These are phyloP conservation scores for Hemisphaericaspora xylanilytica DNA, from an alignment of 1,139 yeast species.

Conservation along the genomic window DNA sequence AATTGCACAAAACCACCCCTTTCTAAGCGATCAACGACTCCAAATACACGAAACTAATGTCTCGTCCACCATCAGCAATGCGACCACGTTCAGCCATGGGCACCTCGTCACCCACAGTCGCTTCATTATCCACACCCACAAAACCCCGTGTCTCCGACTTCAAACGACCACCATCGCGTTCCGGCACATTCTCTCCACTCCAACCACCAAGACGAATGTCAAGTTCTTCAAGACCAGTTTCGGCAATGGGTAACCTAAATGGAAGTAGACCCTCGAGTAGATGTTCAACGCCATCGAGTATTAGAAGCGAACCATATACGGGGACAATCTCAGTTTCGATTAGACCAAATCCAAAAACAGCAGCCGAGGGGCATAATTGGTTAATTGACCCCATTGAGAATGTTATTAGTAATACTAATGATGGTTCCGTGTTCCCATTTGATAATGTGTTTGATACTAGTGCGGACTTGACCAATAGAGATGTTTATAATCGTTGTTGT, in stretches of 20 bases:
- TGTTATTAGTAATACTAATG: conserved; percentile 48
- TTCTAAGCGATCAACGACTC: not conserved
- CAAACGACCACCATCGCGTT: conserved; percentile 23
- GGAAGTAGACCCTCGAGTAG: conserved; percentile 2
- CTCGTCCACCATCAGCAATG: not conserved
- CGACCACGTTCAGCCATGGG: conserved; percentile 9
- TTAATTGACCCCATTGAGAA: conserved; percentile 35
- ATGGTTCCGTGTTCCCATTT: conserved; percentile 58
- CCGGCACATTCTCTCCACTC: conserved; percentile 10
- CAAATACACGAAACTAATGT: no score
- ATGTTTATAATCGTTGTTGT: conserved; percentile 63
- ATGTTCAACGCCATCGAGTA: conserved; percentile 10
- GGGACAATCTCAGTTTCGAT: conserved; percentile 53
- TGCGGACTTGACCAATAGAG: conserved; percentile 43
- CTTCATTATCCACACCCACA: conserved; percentile 18
- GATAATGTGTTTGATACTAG: conserved; percentile 69
- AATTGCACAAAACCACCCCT: not conserved
- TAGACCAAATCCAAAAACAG: conserved; percentile 50
- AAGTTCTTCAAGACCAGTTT: conserved; percentile 28
- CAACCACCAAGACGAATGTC: conserved; percentile 16
- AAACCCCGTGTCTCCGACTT: conserved; percentile 19
- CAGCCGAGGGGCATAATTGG: conserved; percentile 39
- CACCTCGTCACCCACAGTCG: conserved; percentile 8
- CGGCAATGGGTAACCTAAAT: conserved; percentile 31
- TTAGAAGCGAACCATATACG: conserved; percentile 40